Conservation (phyloP, 2,329 filamentous ascomycete species). For the Claviceps capensis region DNA sequence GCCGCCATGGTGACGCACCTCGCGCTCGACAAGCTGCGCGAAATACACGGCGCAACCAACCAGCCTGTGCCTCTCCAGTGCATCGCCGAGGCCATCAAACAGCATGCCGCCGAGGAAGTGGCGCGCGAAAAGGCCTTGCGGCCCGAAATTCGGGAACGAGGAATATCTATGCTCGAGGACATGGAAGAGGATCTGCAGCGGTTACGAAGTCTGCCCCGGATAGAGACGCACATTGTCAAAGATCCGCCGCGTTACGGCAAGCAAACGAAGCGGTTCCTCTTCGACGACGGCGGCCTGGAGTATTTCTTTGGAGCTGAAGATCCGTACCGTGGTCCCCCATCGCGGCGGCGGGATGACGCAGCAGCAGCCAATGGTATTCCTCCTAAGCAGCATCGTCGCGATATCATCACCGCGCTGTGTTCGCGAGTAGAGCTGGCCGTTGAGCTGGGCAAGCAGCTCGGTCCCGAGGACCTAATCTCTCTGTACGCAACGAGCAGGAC, state of each 20-base stretch:
- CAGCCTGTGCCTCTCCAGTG: constrained; percentile 8
- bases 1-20: constrained; percentile 11
- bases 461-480: constrained; percentile 41
- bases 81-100: constrained; percentile 11
- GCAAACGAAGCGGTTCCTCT: constrained; percentile 15
- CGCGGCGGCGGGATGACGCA: background rate
- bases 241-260: constrained; percentile 6
- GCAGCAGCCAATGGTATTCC: background rate
- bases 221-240: constrained; percentile 5
- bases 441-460: constrained; percentile 39
- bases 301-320: constrained; percentile 17
- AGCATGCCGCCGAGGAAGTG: constrained; percentile 9
- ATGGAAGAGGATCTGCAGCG: constrained; percentile 7
- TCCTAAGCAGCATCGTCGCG: constrained; percentile 16
- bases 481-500: constrained; percentile 51
- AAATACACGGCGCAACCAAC: constrained; percentile 4
- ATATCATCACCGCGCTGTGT: constrained; percentile 30
- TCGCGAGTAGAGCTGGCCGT: constrained; percentile 38
- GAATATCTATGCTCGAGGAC: constrained; percentile 6
- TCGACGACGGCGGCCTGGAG: constrained; percentile 14
- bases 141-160: constrained; percentile 1
- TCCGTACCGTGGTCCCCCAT: constrained; percentile 12
- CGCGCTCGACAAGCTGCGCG: constrained; percentile 10
- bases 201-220: background rate
- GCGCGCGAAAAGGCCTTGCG: constrained; percentile 4